Evolutionary conservation across 257 asterid species (phyloP), one percentile per base, ranked within the genome.

Genomic region (Datura wrightii): DNA sequence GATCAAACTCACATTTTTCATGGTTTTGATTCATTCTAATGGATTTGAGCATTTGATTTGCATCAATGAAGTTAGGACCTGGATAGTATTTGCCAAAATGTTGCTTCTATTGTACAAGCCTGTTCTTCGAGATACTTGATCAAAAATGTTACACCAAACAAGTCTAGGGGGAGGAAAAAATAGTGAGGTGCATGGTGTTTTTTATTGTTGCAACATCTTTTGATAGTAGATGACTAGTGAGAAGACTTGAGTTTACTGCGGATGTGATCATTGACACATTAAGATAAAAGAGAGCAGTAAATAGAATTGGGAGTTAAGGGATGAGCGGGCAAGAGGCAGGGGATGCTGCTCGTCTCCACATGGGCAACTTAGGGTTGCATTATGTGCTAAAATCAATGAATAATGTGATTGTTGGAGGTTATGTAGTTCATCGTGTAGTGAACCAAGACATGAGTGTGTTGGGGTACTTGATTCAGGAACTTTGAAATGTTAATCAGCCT

Each of bases 361-460:
- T 96, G 86, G 99, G 99, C 3, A 98, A 96, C 83, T 94, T 98
- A 3, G 99, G 98, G n/a, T 82, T 94, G 86, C 98, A 96, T 82
- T 93, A 94, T 37, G 98, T 94, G 8, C 92, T 94, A 18, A 94
- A 96, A 89, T 89, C 92, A 66, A 90, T 94, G 99, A 93, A 94
- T 84, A 93, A 95, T 87, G 97, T 96, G 15, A 83, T 90, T 48
- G 85, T 96, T 31, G 98, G 98, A 44, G 89, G 90, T 24, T 89
- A 85, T 83, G 69, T 93, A 37, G 91, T 94, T 37, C 87, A 87
- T 11, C 94, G 98, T 39, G 86, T 90, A 18, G 97, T 93, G 53
- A 94, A 94, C 85, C 89, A 89, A 83, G 78, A 88, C 1, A 92
- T 97, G 10, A 90, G 92, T 86, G 89, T 93, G 34, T 88, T 97